Conservation (phyloP, 306 rosid species). For the Casuarina equisetifolia region DNA sequence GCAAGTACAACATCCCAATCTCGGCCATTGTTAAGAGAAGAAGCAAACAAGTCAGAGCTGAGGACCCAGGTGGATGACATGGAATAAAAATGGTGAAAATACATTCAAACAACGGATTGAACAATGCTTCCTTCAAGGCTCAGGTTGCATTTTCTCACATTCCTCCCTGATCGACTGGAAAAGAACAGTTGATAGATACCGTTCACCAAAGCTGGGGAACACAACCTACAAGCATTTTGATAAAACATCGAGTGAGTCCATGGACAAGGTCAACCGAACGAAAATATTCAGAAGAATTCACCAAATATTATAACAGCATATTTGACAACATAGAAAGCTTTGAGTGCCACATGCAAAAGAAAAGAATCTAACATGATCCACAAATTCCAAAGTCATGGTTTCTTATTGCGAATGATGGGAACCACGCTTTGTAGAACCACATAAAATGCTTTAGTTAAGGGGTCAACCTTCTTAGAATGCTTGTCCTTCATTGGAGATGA, state of each 20-base stretch:
- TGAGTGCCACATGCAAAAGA: neutral
- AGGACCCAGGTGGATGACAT: neutral
- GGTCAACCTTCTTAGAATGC: neutral
- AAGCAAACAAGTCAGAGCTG: neutral
- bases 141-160: constrained; percentile 90
- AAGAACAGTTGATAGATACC: constrained; percentile 75
- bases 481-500: neutral
- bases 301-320: no score
- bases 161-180: constrained; percentile 93
- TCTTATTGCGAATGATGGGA: neutral
- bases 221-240: constrained; percentile 59
- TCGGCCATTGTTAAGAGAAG: neutral
- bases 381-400: neutral
- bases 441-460: neutral
- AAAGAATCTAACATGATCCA: no score
- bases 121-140: constrained; percentile 49
- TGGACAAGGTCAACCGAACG: neutral
- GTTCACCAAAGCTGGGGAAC: constrained; percentile 89
- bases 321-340: neutral
- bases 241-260: constrained; percentile 8
- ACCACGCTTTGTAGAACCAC: neutral
- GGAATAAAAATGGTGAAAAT: neutral
- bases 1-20: neutral
- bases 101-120: neutral
- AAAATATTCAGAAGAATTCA: neutral